Evolutionary conservation across 2,329 filamentous ascomycete species (phyloP).

Genomic region (Talaromyces sp.): DNA sequence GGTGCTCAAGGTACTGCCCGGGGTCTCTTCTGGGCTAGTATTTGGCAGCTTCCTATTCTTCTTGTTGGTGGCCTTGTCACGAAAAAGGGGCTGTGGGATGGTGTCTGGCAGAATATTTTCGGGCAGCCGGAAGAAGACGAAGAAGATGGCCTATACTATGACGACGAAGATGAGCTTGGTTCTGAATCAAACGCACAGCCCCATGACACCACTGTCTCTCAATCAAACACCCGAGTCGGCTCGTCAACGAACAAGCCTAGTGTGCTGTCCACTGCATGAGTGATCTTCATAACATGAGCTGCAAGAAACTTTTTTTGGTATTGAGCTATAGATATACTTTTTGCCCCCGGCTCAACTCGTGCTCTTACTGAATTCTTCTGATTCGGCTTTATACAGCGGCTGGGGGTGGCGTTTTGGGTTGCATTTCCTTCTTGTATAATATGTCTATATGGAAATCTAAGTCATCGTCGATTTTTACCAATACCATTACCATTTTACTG

Average conservation of each 20-base stretch:
- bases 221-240: not conserved
- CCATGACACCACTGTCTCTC: not conserved
- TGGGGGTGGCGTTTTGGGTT: conserved; percentile 24
- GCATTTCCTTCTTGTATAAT: conserved; percentile 24
- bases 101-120: conserved; percentile 72
- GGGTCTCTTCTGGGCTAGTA: conserved; percentile 92
- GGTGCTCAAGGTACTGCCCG: conserved; percentile 80
- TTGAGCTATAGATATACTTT: not conserved
- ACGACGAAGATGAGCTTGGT: conserved; percentile 50
- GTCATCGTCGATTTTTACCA: too few species aligned
- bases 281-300: not conserved
- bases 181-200: conserved; percentile 4
- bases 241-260: conserved; percentile 8
- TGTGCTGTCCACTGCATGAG: conserved; percentile 23
- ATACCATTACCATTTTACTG: too few species aligned
- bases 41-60: conserved; percentile 90
- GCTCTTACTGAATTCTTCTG: conserved; percentile 7
- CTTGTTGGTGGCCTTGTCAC: conserved; percentile 88
- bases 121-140: conserved; percentile 62
- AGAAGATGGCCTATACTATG: conserved; percentile 58
- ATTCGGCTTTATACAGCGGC: conserved; percentile 24
- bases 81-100: conserved; percentile 89
- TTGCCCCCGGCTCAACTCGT: not conserved
- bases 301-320: not conserved
- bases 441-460: conserved; percentile 12